phyloP scores from a whole-genome alignment of 495 filamentous ascomycete species.

The Penicillium subrubescens region DNA sequence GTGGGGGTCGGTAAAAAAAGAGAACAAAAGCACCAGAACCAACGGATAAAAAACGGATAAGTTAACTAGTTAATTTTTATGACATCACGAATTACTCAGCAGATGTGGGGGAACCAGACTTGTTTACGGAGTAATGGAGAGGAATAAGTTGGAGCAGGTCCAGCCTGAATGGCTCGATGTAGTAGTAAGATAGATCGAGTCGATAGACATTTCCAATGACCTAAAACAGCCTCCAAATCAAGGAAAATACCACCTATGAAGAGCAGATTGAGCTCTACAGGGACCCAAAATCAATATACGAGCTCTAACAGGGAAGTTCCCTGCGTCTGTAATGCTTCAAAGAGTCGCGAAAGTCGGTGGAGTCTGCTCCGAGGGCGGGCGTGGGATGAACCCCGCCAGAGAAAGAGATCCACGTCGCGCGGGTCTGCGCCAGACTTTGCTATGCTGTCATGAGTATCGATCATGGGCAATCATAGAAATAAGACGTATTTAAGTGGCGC shows the following conservation, averaged over 20 bases:
- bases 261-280: not conserved
- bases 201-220: not conserved
- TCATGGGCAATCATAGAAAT: not conserved
- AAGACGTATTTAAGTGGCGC: not conserved
- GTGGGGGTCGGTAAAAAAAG: slow-evolving; percentile 8
- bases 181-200: not conserved
- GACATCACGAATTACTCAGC: slow-evolving; percentile 14
- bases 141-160: not conserved
- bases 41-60: slow-evolving; percentile 19
- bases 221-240: not conserved
- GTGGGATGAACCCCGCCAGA: slow-evolving; percentile 13
- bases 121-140: not conserved
- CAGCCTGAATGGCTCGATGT: not conserved
- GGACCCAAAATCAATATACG: not conserved
- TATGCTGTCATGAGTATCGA: not conserved
- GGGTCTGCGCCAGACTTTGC: not conserved
- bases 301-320: not conserved
- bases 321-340: not conserved
- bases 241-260: not conserved
- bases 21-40: not conserved
- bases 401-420: not conserved
- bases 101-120: not conserved
- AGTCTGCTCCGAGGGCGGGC: slow-evolving; percentile 25
- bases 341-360: slow-evolving; percentile 22
- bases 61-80: too few relatives aligned